Percentiles rank a stretch among this genome's conserved stretches.
phyloP scores from a whole-genome alignment of 371 early-diverging fungal species.

The Lichtheimia corymbifera region DNA sequence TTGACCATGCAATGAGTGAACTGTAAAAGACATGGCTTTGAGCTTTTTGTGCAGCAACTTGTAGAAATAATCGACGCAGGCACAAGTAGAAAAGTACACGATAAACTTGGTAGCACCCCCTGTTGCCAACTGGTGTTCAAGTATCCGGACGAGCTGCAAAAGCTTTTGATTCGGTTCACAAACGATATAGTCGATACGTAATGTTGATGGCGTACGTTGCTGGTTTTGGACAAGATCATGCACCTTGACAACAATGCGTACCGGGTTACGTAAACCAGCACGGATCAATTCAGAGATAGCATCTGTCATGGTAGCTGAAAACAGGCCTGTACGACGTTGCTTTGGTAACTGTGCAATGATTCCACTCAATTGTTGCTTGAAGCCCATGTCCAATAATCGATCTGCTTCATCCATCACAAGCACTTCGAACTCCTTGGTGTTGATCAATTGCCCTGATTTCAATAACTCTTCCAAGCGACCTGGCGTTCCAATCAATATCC shows the following conservation, averaged over 20 bases:
- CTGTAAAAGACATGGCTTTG: slow-evolving; percentile 48
- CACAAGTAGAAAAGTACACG: slow-evolving; percentile 93
- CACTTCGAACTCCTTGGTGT: slow-evolving; percentile 83
- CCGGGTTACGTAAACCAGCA: slow-evolving; percentile 93
- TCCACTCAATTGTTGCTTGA: slow-evolving; percentile 73
- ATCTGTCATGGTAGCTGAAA: slow-evolving; percentile 98
- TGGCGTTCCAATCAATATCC: slow-evolving; percentile 96
- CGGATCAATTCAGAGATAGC: slow-evolving; percentile 82
- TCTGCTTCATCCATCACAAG: slow-evolving; percentile 95
- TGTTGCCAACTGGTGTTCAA: slow-evolving; percentile 31
- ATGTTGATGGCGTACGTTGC: slow-evolving; percentile 70
- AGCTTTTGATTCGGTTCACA: slow-evolving; percentile 80
- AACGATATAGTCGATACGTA: slow-evolving; percentile 78
- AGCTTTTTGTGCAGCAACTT: slow-evolving; percentile 54
- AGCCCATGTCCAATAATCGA: slow-evolving; percentile 94
- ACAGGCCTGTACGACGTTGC: slow-evolving; percentile 95
- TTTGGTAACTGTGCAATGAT: slow-evolving; percentile 87
- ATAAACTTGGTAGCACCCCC: slow-evolving; percentile 79
- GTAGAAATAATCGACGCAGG: slow-evolving; percentile 93
- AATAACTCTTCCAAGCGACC: slow-evolving; percentile 94
- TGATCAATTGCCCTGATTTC: slow-evolving; percentile 54
- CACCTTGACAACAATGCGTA: slow-evolving; percentile 84
- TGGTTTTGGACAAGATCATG: slow-evolving; percentile 57
- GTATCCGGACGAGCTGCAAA: slow-evolving; percentile 67
- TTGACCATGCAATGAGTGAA: slow-evolving; percentile 91